phyloP scores from a whole-genome alignment of 371 early-diverging fungal species.

The Lichtheimia hyalospora region DNA sequence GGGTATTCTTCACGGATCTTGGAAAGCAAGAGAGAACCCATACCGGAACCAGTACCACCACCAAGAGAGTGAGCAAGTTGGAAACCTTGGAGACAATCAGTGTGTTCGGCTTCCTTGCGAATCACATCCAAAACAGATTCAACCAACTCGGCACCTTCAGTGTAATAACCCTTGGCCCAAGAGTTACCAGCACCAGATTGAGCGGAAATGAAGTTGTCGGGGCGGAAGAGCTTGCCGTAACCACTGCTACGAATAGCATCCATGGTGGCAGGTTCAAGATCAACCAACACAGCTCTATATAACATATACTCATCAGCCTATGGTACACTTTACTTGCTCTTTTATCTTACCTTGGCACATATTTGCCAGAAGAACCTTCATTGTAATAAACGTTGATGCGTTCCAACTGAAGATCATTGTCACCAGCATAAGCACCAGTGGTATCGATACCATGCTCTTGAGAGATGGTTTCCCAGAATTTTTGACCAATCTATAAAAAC shows the following conservation, averaged over 20 bases:
- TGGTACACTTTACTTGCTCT: not conserved
- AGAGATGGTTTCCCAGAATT: constrained; percentile 91
- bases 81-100: constrained; percentile 91
- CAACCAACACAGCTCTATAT: constrained; percentile 97
- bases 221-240: constrained; percentile 80
- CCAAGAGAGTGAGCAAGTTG: too few species aligned
- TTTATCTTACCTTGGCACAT: constrained; percentile 81
- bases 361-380: constrained; percentile 80
- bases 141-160: constrained; percentile 90
- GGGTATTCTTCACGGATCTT: constrained; percentile 95
- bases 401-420: constrained; percentile 88
- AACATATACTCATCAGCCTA: not conserved
- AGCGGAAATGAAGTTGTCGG: constrained; percentile 88
- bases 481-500: constrained; percentile 61
- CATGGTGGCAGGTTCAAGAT: constrained; percentile 99
- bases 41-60: constrained; percentile 90
- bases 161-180: constrained; percentile 95
- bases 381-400: constrained; percentile 95
- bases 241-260: constrained; percentile 85
- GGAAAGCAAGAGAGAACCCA: constrained; percentile 86
- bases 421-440: constrained; percentile 66
- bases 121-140: constrained; percentile 85
- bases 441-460: constrained; percentile 78
- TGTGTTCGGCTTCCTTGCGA: constrained; percentile 89
- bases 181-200: constrained; percentile 93